Base-by-base conservation (phyloP, 352 stramenopile genomes). In the Thalassiosira livingstoniorum region DNA sequence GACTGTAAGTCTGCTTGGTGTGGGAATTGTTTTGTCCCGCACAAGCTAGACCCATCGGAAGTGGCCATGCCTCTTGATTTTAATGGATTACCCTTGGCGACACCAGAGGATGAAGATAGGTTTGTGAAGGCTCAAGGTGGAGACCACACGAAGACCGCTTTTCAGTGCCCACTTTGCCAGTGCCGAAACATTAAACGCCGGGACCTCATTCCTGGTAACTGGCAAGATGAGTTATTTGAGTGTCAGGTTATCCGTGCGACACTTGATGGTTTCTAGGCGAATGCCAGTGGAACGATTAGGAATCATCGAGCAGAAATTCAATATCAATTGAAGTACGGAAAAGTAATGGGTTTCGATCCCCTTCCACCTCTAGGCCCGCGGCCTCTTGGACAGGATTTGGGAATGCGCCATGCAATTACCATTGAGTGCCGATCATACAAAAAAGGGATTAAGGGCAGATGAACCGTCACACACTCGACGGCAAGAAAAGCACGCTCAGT, bases 141-240 rank as follows among this genome's bases (percentile, higher is more conserved):
- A 5, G 54, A 62, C 21, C 54, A 62, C 21, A 62, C 54, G 5
- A 21, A 21, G 54, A 37, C 25, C 54, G 25, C 54, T 31, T 62
- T 62, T 35, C 54, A 62, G 15, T 62, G 54, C 54, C 15, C 54
- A 62, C 54, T 37, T 13, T 62, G 54, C 54, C 54, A 62, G 13
- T 62, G 21, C 54, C 7, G 54, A 35, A 62, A 62, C 21, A 62
- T 62, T 18, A 62, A 62, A 21, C 21, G 54, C 5, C 7, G 31
- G 13, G 25, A 62, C 31, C 21, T 62, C 5, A 62, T 18, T 47
- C n/a, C n/a, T n/a, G 39, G 15, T 15, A 47, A 15, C 39, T 47
- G 39, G 39, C 39, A 47, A 47, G 39, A 47, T 47, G 7, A 47
- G 15, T 47, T 47, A 47, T 47, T 47, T 47, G 15, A 7, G 7